Percentiles rank a stretch among this genome's conserved stretches.
phyloP scores from a whole-genome alignment of 192 early-diverging fungal genomes.

The Pilobolus umbonatus region DNA sequence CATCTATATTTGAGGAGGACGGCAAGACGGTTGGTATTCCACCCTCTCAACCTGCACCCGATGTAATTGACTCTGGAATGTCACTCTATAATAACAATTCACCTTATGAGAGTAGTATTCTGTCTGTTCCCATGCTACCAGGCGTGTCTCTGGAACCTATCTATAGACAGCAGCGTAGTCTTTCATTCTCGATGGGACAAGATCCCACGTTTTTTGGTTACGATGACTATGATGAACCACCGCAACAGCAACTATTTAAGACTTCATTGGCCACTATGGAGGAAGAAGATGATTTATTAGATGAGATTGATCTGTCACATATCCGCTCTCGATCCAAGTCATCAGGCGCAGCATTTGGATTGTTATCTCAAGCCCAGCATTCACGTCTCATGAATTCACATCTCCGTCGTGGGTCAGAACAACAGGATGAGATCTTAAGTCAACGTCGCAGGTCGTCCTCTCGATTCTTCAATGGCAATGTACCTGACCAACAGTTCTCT shows the following conservation, averaged over 20 bases:
- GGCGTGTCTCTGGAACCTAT: constrained; percentile 41
- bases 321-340: constrained; percentile 58
- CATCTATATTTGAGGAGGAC: constrained; percentile 15
- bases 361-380: constrained; percentile 48
- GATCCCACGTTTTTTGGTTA: constrained; percentile 42
- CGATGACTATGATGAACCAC: constrained; percentile 35
- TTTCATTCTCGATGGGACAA: constrained; percentile 59
- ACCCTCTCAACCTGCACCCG: background rate
- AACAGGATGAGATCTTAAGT: constrained; percentile 37
- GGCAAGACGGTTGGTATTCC: constrained; percentile 5
- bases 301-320: constrained; percentile 40
- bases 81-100: background rate
- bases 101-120: constrained; percentile 26
- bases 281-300: constrained; percentile 23
- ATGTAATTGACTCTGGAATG: background rate
- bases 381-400: constrained; percentile 30
- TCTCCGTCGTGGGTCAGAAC: constrained; percentile 40
- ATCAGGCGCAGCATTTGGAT: constrained; percentile 60
- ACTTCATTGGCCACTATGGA: constrained; percentile 45
- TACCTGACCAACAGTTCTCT: constrained; percentile 4
- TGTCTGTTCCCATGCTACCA: constrained; percentile 37
- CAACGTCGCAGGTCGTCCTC: constrained; percentile 23
- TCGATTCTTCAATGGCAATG: constrained; percentile 11
- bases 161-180: constrained; percentile 54
- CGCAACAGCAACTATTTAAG: constrained; percentile 23